Conservation (phyloP, 805 yeast species). For the Starmerella cellae region DNA sequence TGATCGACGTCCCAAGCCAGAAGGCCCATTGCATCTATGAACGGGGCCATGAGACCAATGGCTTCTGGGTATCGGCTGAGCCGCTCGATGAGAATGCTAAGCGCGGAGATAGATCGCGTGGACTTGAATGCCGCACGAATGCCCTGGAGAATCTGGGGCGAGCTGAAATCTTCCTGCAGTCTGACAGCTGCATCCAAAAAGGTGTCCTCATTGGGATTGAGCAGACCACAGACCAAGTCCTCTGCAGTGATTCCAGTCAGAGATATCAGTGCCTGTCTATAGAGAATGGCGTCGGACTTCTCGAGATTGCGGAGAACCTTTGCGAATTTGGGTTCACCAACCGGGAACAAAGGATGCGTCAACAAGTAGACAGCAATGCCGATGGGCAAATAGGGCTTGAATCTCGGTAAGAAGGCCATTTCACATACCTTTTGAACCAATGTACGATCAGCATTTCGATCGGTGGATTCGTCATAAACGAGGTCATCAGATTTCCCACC, state of each 20-base stretch:
- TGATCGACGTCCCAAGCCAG: constrained; percentile 48
- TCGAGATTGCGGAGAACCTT: constrained; percentile 39
- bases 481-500: constrained; percentile 28
- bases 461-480: constrained; percentile 47
- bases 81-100: constrained; percentile 30
- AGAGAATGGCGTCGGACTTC: constrained; percentile 42
- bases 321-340: constrained; percentile 33
- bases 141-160: constrained; percentile 28
- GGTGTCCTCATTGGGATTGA: constrained; percentile 44
- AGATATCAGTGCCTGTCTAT: constrained; percentile 71
- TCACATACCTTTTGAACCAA: constrained; percentile 38
- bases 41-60: constrained; percentile 47
- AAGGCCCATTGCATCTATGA: constrained; percentile 62
- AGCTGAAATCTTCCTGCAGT: constrained; percentile 50
- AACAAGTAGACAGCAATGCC: constrained; percentile 54
- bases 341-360: constrained; percentile 80
- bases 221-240: constrained; percentile 52
- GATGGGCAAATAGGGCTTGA: constrained; percentile 34
- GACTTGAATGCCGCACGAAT: constrained; percentile 21
- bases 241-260: constrained; percentile 54
- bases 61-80: constrained; percentile 39
- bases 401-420: constrained; percentile 30
- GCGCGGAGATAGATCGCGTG: constrained; percentile 15
- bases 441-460: constrained; percentile 47
- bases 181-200: constrained; percentile 57